Evolutionary conservation across 768 basidiomycete genomes (phyloP).

Genomic region (Kwoniella sp.): DNA sequence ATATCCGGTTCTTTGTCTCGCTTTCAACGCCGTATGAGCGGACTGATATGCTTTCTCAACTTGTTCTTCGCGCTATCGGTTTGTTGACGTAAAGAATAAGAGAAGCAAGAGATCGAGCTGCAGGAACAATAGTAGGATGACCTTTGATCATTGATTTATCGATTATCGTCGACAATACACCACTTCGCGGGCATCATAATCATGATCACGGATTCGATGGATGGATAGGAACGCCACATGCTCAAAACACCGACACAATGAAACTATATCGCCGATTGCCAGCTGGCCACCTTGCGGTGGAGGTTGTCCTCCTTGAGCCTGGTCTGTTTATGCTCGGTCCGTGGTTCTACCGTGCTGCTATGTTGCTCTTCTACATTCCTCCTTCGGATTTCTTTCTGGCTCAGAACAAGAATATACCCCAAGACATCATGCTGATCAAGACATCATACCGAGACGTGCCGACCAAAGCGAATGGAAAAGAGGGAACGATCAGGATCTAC

Average conservation of each 20-base stretch:
- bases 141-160: not conserved
- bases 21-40: no score
- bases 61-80: not conserved
- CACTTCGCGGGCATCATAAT: not conserved
- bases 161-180: no score
- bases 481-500: constrained; percentile 75
- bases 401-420: not conserved
- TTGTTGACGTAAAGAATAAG: not conserved
- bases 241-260: not conserved
- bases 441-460: constrained; percentile 77
- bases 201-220: not conserved
- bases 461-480: constrained; percentile 65
- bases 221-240: not conserved
- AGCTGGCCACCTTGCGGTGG: constrained; percentile 2
- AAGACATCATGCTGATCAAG: constrained; percentile 71
- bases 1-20: no score
- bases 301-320: constrained; percentile 20
- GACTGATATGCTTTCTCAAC: no score
- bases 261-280: not conserved
- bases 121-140: not conserved
- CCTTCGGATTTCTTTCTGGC: no score
- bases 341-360: constrained; percentile 1
- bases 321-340: not conserved
- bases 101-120: not conserved
- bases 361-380: not conserved